Evolutionary conservation across 805 yeast genomes (phyloP).

Genomic region (Metschnikowia colocasiae): DNA sequence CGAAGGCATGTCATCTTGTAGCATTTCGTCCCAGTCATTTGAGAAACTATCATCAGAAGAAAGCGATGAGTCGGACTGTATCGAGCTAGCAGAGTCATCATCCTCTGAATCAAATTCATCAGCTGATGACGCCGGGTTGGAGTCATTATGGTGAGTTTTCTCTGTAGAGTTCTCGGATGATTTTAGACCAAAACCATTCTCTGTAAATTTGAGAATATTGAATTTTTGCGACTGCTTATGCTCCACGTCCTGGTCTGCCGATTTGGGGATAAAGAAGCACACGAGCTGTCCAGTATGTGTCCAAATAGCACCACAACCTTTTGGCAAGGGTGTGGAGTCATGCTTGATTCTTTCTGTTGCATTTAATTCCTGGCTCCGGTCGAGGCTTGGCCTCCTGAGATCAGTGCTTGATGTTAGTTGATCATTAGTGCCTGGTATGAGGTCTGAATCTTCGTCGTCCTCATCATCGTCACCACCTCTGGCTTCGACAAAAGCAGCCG

Average conservation of each 20-base stretch:
- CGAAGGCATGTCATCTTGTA: constrained; percentile 52
- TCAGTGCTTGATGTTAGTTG: constrained; percentile 9
- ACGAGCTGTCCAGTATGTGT: constrained; percentile 71
- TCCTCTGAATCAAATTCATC: constrained; percentile 10
- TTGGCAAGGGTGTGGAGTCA: constrained; percentile 88
- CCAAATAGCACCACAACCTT: constrained; percentile 93
- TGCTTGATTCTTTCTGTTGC: constrained; percentile 9
- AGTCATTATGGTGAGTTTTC: constrained; percentile 9
- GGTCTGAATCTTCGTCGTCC: constrained; percentile 23
- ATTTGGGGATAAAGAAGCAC: constrained; percentile 70
- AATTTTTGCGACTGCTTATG: constrained; percentile 43
- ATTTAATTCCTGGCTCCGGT: not conserved
- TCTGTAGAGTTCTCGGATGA: not conserved
- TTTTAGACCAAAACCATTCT: constrained; percentile 46
- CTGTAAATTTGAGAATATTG: constrained; percentile 42
- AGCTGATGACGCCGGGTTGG: not conserved
- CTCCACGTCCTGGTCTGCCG: constrained; percentile 32
- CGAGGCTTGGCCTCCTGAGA: constrained; percentile 1
- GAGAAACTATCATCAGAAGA: constrained; percentile 57
- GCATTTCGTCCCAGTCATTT: constrained; percentile 65
- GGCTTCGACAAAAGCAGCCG: constrained; percentile 16
- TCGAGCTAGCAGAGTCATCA: constrained; percentile 11
- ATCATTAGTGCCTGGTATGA: constrained; percentile 42
- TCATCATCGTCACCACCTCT: constrained; percentile 27
- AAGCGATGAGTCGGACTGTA: constrained; percentile 15